phyloP scores from a whole-genome alignment of 306 rosid genomes.

The Ormosia emarginata region DNA sequence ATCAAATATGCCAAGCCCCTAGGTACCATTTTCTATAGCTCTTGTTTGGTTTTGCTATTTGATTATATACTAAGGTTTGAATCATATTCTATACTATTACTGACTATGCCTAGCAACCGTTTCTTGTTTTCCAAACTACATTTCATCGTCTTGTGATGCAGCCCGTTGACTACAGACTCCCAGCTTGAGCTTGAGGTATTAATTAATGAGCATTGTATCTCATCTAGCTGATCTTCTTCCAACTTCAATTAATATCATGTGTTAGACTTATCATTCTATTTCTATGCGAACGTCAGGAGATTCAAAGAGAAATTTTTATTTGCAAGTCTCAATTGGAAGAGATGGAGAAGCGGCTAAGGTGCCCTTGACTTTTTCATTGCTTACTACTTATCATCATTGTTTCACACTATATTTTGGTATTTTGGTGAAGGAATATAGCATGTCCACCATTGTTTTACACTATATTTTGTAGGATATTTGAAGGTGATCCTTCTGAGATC shows the following conservation, averaged over 20 bases:
- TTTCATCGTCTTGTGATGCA: conserved; percentile 20
- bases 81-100: background rate
- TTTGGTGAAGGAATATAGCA: background rate
- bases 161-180: conserved; percentile 31
- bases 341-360: conserved; percentile 52
- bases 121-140: conserved; percentile 1
- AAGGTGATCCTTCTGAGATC: conserved; percentile 59
- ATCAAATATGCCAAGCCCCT: conserved; percentile 27
- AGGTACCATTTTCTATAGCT: conserved; percentile 32
- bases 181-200: conserved; percentile 63
- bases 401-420: background rate
- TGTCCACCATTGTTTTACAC: background rate
- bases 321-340: conserved; percentile 47
- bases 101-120: background rate
- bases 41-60: background rate
- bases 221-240: background rate
- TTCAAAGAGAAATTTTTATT: conserved; percentile 40
- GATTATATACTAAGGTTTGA: background rate
- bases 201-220: background rate
- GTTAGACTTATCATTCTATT: background rate
- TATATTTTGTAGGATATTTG: conserved; percentile 43
- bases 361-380: background rate
- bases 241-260: background rate
- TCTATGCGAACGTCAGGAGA: conserved; percentile 32
- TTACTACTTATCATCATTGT: background rate